These are phyloP conservation scores for Trichoderma sp. DNA, from an alignment of 2,329 filamentous ascomycete genomes.

Conservation along the genomic window DNA sequence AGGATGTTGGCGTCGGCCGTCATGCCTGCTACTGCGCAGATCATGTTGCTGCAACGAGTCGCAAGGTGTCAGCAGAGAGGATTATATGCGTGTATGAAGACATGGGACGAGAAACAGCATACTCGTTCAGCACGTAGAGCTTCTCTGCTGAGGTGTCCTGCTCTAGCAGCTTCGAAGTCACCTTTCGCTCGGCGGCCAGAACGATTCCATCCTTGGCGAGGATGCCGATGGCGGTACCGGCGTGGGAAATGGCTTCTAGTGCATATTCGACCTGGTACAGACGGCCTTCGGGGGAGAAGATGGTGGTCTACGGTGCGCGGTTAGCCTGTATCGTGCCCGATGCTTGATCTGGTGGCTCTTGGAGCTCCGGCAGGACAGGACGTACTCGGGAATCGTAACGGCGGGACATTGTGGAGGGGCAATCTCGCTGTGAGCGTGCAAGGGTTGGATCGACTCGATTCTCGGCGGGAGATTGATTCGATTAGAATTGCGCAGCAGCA, in stretches of 20 bases:
- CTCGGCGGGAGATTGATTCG: background rate
- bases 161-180: constrained; percentile 97
- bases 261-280: constrained; percentile 99
- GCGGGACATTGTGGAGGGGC: constrained; percentile 70
- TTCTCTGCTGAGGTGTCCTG: constrained; percentile 99
- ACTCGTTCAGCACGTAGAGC: constrained; percentile 99
- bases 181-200: constrained; percentile 94
- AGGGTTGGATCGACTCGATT: background rate
- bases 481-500: background rate
- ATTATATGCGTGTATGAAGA: no score
- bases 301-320: constrained; percentile 70
- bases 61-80: background rate
- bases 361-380: constrained; percentile 27
- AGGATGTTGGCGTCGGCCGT: constrained; percentile 99
- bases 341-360: background rate
- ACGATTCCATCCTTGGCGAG: constrained; percentile 98
- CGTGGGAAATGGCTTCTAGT: constrained; percentile 96
- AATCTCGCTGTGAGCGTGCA: background rate
- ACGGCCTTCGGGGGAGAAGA: constrained; percentile 98
- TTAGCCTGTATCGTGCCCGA: background rate
- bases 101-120: constrained; percentile 34
- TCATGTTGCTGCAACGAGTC: constrained; percentile 78
- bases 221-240: constrained; percentile 93
- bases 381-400: constrained; percentile 95
- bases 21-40: constrained; percentile 98